Evolutionary conservation across 768 basidiomycete species (phyloP), one percentile per base, ranked within the genome.

Genomic region (Boletales sp.): DNA sequence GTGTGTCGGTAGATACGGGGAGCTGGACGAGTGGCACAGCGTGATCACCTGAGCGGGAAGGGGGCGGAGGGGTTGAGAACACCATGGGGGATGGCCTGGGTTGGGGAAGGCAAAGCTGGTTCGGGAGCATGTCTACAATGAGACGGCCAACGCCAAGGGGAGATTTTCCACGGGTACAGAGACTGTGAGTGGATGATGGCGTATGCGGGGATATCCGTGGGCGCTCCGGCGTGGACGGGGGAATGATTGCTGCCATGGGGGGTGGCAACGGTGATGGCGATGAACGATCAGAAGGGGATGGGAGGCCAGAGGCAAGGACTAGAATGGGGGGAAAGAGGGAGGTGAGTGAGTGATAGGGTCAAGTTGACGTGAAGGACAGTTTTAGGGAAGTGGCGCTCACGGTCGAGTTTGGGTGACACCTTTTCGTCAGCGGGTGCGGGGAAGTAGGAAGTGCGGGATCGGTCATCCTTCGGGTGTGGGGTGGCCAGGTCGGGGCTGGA

Each of bases 111-210:
- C 62, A 46, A 17, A 72, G 54, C 36, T 67, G 68, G 40, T 72
- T 69, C 9, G 81, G 80, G 5, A 86, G 66, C 68, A 86, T 80
- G 55, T 84, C 81, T 60, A 75, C 72, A 39, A 86, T 83, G 52
- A 82, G 63, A 45, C 70, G 70, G 19, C 80, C 79, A 30, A 74
- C 69, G 13, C 68, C 61, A 30, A 65, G 51, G 15, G 57, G 53
- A 6, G 60, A 53, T 47, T 67, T 64, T 49, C 53, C 47, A 49
- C 57, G 49, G 54, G 48, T n/a, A 42, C 42, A 48, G 35, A 53
- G 35, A 39, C 34, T 55, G 48, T 37, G 42, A 7, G 53, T 19
- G 5, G 63, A 52, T 34, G 54, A 55, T 56, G 54, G 12, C 3
- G 50, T 18, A 33, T 57, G 53, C 53, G 56, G 60, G 51, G 56